Base-by-base conservation (phyloP, 2,329 filamentous ascomycete species). In the Ilyonectria destructans region DNA sequence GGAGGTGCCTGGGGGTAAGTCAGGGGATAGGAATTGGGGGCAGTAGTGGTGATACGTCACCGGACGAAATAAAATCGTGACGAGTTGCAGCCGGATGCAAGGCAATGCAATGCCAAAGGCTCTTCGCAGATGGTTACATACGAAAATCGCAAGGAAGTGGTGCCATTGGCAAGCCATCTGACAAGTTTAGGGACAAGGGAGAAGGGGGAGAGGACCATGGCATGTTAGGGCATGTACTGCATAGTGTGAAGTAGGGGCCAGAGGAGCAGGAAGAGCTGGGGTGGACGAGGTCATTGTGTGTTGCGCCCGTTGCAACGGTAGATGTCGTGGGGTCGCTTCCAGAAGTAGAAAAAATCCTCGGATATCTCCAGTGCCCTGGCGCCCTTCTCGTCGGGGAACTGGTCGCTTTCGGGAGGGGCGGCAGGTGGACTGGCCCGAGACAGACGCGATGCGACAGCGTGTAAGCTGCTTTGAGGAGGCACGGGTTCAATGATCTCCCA, bases 311-410 rank as follows among this genome's bases (percentile, higher is more conserved):
- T 71, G 61, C 54, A 70, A 49, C 35, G 62, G 63, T 65, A 70
- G 43, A 61, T 71, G 43, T 71, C 70, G 71, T 73, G 73, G 73
- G 72, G 71, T 74, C 19, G 56, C 71, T 68, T 63, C 63, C 69
- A 62, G 61, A 65, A 67, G 43, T 33, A 72, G 66, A 65, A 57
- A 58, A 45, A 65, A 57, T 67, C 67, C 55, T 69, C 45, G 54
- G 60, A 59, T 48, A 59, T 64, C 43, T 51, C 59, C 61, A 63
- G 67, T 57, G 35, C 33, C 56, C 55, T 58, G 54, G 45, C 70
- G 55, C 64, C 51, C 54, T 64, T 55, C 67, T 57, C 59, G 67
- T 61, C 56, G 62, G 60, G 59, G 69, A 70, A 65, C 52, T 40
- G 45, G 23, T 69, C 62, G 51, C 66, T 64, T 73, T 57, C 49